A percentile compares a stretch with the other conserved stretches of the same genome.
Conservation (phyloP, 192 early-diverging fungal species). For the Cladochytrium replicatum region DNA sequence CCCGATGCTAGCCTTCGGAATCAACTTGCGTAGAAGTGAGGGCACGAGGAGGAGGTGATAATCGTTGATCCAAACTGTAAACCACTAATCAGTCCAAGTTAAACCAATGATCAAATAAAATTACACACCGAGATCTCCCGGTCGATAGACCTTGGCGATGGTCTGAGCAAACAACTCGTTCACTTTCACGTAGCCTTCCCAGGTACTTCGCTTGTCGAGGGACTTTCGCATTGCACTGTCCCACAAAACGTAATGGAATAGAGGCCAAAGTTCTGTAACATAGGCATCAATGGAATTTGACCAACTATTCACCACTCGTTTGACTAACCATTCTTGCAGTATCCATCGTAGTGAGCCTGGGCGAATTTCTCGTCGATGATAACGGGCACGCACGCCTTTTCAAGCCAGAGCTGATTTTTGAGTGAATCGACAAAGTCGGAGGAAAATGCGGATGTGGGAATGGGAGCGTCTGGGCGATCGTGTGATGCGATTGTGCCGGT, state of each 20-base stretch:
- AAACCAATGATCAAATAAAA: neutral
- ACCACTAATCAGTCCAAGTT: neutral
- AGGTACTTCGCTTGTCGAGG: conserved; percentile 54
- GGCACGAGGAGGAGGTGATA: conserved; percentile 46
- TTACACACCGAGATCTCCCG: conserved; percentile 65
- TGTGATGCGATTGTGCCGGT: conserved; percentile 50
- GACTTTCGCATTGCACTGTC: conserved; percentile 53
- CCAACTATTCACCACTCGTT: neutral
- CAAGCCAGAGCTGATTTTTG: conserved; percentile 35
- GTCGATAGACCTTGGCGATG: conserved; percentile 58
- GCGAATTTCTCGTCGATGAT: conserved; percentile 63
- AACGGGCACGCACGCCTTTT: conserved; percentile 62
- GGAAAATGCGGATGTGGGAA: conserved; percentile 39
- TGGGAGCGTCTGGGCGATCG: conserved; percentile 47
- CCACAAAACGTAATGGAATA: conserved; percentile 93
- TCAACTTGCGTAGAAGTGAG: conserved; percentile 25
- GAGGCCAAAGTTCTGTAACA: conserved; percentile 77
- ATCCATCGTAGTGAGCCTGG: conserved; percentile 88
- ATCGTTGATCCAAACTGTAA: conserved; percentile 47
- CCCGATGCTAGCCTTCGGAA: conserved; percentile 37
- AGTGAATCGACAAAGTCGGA: conserved; percentile 45
- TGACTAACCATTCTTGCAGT: conserved; percentile 76
- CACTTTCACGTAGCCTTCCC: conserved; percentile 71
- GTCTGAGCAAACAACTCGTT: conserved; percentile 69
- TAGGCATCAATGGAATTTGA: too few relatives aligned